phyloP scores from a whole-genome alignment of 75 land plant genomes.

The Chamaecyparis obtusa region DNA sequence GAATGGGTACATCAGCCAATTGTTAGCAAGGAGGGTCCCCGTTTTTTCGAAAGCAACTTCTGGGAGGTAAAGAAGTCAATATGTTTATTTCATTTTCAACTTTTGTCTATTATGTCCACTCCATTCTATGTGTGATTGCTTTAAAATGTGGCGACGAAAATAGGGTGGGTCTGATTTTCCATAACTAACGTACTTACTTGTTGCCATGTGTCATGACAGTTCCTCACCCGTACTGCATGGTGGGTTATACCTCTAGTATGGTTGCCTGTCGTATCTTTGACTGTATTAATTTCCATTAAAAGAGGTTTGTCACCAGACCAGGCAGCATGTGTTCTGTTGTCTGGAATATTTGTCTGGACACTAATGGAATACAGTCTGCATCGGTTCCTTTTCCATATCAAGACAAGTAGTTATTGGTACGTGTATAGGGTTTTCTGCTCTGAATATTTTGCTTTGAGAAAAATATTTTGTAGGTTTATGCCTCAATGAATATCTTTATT shows the following conservation, averaged over 20 bases:
- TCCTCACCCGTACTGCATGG: slow-evolving; percentile 82
- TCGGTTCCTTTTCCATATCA: slow-evolving; percentile 89
- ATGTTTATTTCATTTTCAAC: neutral
- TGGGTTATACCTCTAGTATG: slow-evolving; percentile 86
- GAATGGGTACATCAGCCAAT: slow-evolving; percentile 98
- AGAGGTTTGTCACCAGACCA: slow-evolving; percentile 58
- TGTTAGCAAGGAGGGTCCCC: slow-evolving; percentile 79
- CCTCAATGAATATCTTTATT: neutral
- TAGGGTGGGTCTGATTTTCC: slow-evolving; percentile 1
- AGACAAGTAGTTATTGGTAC: slow-evolving; percentile 90
- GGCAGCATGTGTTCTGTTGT: slow-evolving; percentile 27
- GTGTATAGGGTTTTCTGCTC: slow-evolving; percentile 9
- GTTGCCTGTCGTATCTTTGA: slow-evolving; percentile 81
- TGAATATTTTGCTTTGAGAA: neutral
- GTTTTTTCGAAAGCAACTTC: slow-evolving; percentile 74
- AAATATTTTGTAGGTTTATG: neutral
- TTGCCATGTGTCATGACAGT: slow-evolving; percentile 35
- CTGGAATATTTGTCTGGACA: slow-evolving; percentile 79
- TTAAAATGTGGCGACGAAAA: neutral
- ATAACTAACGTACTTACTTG: neutral
- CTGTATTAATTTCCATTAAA: slow-evolving; percentile 30
- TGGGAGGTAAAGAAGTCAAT: slow-evolving; percentile 50
- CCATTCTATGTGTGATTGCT: neutral
- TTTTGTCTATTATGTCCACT: neutral
- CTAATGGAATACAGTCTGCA: slow-evolving; percentile 86